These are phyloP conservation scores for Metarhizium rileyi DNA, from an alignment of 2,329 filamentous ascomycete species.

Conservation along the genomic window DNA sequence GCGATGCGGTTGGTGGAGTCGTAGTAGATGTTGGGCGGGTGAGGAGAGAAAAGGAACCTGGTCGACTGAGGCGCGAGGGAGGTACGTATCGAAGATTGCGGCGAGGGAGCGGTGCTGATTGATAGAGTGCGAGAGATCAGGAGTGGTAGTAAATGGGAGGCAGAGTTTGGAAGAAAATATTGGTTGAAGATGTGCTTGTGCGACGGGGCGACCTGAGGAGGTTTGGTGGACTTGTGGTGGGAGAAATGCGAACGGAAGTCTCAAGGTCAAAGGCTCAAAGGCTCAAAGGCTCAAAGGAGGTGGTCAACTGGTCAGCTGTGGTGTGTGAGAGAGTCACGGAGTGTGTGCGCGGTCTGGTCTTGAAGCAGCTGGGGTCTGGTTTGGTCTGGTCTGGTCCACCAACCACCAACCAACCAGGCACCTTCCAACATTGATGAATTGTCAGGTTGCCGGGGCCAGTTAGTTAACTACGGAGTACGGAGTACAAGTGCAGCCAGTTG, in stretches of 20 bases:
- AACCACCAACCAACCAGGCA: too few relatives aligned
- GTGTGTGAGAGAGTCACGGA: too few relatives aligned
- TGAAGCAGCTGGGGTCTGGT: background rate
- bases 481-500: background rate
- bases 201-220: conserved; percentile 1
- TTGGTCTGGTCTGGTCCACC: too few relatives aligned
- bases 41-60: background rate
- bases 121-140: background rate
- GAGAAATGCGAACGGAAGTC: conserved; percentile 2
- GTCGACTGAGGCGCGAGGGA: background rate
- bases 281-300: background rate
- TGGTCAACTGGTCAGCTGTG: background rate
- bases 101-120: background rate
- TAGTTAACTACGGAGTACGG: too few relatives aligned
- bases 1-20: conserved; percentile 3
- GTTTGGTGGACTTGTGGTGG: background rate
- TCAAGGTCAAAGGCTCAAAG: background rate
- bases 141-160: background rate
- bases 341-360: too few relatives aligned
- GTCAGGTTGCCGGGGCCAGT: too few relatives aligned
- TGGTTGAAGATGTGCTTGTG: background rate
- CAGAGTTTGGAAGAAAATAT: background rate
- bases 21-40: conserved; percentile 1
- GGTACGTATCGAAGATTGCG: background rate
- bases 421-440: too few relatives aligned